phyloP scores from a whole-genome alignment of 768 basidiomycete species.

The Pulveroboletus sp. region DNA sequence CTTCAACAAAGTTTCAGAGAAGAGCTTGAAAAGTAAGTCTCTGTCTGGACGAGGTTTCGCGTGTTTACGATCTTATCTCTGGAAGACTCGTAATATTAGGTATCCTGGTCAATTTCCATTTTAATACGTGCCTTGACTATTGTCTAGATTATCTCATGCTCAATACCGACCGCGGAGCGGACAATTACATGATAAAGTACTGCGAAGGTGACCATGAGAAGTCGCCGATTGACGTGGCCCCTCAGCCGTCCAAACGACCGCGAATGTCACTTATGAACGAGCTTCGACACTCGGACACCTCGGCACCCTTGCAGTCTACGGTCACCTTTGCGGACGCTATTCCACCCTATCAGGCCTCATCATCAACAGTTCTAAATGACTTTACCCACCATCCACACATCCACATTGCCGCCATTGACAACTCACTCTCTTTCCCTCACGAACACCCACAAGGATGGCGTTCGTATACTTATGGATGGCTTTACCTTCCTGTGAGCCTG shows the following conservation, averaged over 20 bases:
- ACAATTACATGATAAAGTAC: slow-evolving; percentile 92
- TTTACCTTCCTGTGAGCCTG: slow-evolving; percentile 79
- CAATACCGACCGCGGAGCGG: slow-evolving; percentile 82
- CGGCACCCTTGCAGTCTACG: slow-evolving; percentile 35
- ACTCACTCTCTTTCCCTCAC: slow-evolving; percentile 88
- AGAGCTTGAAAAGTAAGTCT: slow-evolving; percentile 77
- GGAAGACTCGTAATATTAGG: slow-evolving; percentile 78
- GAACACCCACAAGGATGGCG: slow-evolving; percentile 81
- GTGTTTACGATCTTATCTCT: slow-evolving; percentile 9
- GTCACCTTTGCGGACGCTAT: slow-evolving; percentile 37
- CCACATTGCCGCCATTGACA: slow-evolving; percentile 91
- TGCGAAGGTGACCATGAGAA: slow-evolving; percentile 81
- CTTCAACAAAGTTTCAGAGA: slow-evolving; percentile 81
- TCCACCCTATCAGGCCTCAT: slow-evolving; percentile 32
- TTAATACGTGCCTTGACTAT: slow-evolving; percentile 1
- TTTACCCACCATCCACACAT: slow-evolving; percentile 72
- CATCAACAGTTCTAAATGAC: slow-evolving; percentile 31
- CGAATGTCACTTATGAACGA: slow-evolving; percentile 76
- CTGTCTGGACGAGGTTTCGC: neutral
- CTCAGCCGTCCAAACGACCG: slow-evolving; percentile 58
- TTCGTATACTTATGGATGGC: slow-evolving; percentile 84
- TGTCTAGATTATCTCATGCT: slow-evolving; percentile 80
- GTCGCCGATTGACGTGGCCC: slow-evolving; percentile 71
- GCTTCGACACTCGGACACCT: slow-evolving; percentile 46
- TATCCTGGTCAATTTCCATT: slow-evolving; percentile 21